phyloP scores from a whole-genome alignment of 768 basidiomycete genomes.

The Tephrocybe sp. region DNA sequence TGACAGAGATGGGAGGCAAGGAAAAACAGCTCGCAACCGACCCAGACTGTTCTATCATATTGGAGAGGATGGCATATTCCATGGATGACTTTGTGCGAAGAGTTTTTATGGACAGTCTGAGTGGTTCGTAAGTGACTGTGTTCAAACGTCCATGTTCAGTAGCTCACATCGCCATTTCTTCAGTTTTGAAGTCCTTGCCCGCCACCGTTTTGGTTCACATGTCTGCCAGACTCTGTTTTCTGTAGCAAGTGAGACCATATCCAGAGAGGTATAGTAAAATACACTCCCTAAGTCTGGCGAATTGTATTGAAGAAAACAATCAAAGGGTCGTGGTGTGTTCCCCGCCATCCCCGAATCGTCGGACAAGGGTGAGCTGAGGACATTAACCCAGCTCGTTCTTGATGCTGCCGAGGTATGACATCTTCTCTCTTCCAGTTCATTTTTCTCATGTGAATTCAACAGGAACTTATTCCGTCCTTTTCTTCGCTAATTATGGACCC shows the following conservation, averaged over 20 bases:
- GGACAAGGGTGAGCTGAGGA: constrained; percentile 65
- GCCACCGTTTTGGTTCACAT: constrained; percentile 92
- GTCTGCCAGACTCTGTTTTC: constrained; percentile 88
- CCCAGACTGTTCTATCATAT: constrained; percentile 85
- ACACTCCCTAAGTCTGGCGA: neutral
- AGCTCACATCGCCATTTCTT: neutral
- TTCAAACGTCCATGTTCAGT: neutral
- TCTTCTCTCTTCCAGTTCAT: constrained; percentile 1
- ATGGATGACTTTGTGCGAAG: constrained; percentile 97
- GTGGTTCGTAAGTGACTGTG: constrained; percentile 69
- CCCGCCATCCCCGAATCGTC: constrained; percentile 44
- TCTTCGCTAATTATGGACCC: constrained; percentile 73
- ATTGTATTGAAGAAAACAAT: neutral
- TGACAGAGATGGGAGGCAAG: constrained; percentile 82
- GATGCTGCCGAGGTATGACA: constrained; percentile 60
- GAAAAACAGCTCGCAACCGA: constrained; percentile 91
- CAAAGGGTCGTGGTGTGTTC: constrained; percentile 54
- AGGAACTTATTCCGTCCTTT: constrained; percentile 73
- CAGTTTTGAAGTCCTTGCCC: constrained; percentile 63
- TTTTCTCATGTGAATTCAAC: neutral
- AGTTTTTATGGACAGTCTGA: constrained; percentile 83
- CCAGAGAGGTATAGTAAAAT: constrained; percentile 53
- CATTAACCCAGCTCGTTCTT: constrained; percentile 58
- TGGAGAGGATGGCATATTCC: constrained; percentile 88
- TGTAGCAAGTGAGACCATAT: constrained; percentile 59